Percentiles rank a stretch among this genome's conserved stretches.
These are phyloP conservation scores for Globisporangium echinulatum DNA, from an alignment of 352 stramenopile species.

Conservation along the genomic window DNA sequence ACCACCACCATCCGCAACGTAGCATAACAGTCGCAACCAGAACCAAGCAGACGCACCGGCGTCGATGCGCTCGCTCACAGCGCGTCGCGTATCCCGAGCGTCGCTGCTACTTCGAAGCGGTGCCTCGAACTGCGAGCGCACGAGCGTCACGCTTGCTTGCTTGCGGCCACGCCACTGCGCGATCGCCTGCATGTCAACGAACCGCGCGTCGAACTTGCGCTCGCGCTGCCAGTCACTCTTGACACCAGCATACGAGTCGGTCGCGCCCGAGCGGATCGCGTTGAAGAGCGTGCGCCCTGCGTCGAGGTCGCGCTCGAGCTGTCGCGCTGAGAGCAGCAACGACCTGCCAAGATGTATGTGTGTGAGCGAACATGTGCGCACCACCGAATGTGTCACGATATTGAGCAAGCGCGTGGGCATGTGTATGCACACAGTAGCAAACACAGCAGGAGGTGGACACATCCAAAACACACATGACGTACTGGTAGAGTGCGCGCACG, in stretches of 20 bases:
- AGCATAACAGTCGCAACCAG: background rate
- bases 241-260: slow-evolving; percentile 56
- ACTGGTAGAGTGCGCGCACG: slow-evolving; percentile 40
- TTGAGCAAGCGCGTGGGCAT: background rate
- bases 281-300: slow-evolving; percentile 46
- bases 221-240: slow-evolving; percentile 74
- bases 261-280: slow-evolving; percentile 55
- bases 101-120: slow-evolving; percentile 17
- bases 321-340: slow-evolving; percentile 44
- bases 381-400: too few species aligned
- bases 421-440: background rate
- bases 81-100: slow-evolving; percentile 11
- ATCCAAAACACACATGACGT: background rate
- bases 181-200: slow-evolving; percentile 43
- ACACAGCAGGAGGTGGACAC: background rate
- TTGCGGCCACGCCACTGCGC: slow-evolving; percentile 17
- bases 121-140: slow-evolving; percentile 44
- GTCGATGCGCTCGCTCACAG: slow-evolving; percentile 42
- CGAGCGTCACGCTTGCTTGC: slow-evolving; percentile 30
- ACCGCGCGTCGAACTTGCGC: slow-evolving; percentile 41
- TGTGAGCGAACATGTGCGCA: background rate
- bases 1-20: too few species aligned
- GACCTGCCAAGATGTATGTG: slow-evolving; percentile 20
- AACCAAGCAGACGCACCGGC: slow-evolving; percentile 16
- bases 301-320: slow-evolving; percentile 46